Evolutionary conservation across 2,329 filamentous ascomycete species (phyloP), one percentile per base, ranked within the genome.

Genomic region (Cladorrhinum sp.): DNA sequence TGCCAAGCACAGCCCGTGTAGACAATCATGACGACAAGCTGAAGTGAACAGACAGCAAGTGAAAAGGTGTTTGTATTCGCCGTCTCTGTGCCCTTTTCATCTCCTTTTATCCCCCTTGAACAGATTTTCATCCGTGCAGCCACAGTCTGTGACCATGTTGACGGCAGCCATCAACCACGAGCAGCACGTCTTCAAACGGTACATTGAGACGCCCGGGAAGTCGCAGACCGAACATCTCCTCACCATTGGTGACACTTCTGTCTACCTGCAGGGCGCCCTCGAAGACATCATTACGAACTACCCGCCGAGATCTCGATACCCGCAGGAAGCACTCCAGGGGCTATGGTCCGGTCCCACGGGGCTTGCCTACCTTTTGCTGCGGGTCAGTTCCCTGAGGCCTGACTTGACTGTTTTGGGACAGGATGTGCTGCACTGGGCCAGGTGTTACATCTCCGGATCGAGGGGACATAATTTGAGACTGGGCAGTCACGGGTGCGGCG

Each of bases 341-440:
- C 68, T 86, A 12, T 82, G 80, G 66, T 74, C 72, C 1, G 84
- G 83, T 1, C 82, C 82, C 16, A 85, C 81, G 1, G 80, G 81
- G 13, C 72, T 84, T n/a, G 80, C 81, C 3, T 82, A 83, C 62
- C 74, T 86, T 9, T 83, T 86, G 69, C 77, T 82, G 22, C 74
- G 75, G 8, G 72, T 85, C 2, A 81, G 79, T 5, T 69, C 70
- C 2, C 62, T 70, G 2, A 75, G 79, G 23, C 80, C 82, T 0
- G 68, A 78, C 38, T 63, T 84, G 1, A 64, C 70, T 9, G 72
- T 85, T 59, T 70, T 73, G 29, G 75, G 75, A 1, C 76, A 80
- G 60, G 69, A 72, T 1, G 70, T 79, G 2, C 59, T 70, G 1
- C 73, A 78, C 57, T 85, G 81, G 80, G 78, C 81, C 0, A 64